Conservation (phyloP, 164 flowering plant genomes). For the Chimonanthus praecox region DNA sequence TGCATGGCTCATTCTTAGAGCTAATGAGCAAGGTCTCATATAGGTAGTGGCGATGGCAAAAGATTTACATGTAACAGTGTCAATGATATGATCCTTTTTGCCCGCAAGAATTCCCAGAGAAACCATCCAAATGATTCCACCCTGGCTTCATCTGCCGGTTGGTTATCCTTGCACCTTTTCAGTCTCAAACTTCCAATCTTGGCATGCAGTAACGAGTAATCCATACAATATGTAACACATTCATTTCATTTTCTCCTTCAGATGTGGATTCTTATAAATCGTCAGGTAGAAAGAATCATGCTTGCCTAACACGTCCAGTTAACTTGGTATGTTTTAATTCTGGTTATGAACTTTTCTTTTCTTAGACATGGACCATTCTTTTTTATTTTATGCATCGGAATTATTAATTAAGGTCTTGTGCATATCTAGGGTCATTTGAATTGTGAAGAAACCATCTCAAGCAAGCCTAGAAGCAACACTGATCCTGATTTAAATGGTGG, state of each 20-base stretch:
- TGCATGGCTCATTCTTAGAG: constrained; percentile 26
- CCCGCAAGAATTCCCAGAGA: constrained; percentile 18
- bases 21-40: constrained; percentile 31
- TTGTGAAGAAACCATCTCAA: constrained; percentile 13
- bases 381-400: background rate
- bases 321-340: constrained; percentile 23
- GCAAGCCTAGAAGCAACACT: constrained; percentile 20
- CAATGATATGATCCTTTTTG: constrained; percentile 8
- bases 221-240: background rate
- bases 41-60: constrained; percentile 30
- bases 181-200: background rate
- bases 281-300: constrained; percentile 15
- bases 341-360: background rate
- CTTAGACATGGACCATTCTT: background rate
- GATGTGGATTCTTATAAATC: constrained; percentile 39
- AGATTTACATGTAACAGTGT: constrained; percentile 16
- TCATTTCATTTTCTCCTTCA: constrained; percentile 9
- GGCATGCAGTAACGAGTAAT: background rate
- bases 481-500: constrained; percentile 61
- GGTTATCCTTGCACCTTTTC: constrained; percentile 8
- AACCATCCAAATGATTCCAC: constrained; percentile 16
- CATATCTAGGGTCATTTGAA: constrained; percentile 26
- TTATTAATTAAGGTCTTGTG: constrained; percentile 3
- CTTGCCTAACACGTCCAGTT: constrained; percentile 16
- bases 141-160: constrained; percentile 36